Evolutionary conservation across 2,329 filamentous ascomycete species (phyloP).

Genomic region (Sarocladium oryzae): DNA sequence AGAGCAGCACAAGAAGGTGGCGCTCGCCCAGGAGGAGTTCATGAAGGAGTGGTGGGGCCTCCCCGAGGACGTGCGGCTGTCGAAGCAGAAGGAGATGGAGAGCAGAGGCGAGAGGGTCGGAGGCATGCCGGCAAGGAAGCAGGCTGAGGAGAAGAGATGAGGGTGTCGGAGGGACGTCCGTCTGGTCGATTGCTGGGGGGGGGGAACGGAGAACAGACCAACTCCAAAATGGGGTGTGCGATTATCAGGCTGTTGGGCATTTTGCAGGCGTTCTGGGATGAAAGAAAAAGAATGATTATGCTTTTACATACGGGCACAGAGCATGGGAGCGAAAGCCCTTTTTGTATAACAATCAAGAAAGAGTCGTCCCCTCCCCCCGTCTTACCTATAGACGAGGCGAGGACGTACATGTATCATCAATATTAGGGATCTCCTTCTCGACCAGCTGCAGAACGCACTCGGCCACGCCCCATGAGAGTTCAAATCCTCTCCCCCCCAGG

Average conservation of each 20-base stretch:
- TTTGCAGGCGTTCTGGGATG: neutral
- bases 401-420: neutral
- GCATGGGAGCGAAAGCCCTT: constrained; percentile 3
- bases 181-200: too few relatives aligned
- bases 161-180: too few relatives aligned
- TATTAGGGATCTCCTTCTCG: neutral
- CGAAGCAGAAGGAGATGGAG: constrained; percentile 43
- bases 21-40: constrained; percentile 57
- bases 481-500: constrained; percentile 48
- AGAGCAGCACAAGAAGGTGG: constrained; percentile 55
- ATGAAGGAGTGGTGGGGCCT: constrained; percentile 63
- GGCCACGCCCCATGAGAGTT: constrained; percentile 51
- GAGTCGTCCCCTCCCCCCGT: neutral
- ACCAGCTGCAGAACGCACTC: constrained; percentile 18
- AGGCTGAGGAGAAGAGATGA: constrained; percentile 25
- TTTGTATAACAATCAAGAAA: constrained; percentile 5
- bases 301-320: neutral
- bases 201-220: too few relatives aligned
- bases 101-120: constrained; percentile 50
- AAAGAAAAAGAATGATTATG: neutral
- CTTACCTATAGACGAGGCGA: neutral
- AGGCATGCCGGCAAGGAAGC: constrained; percentile 42
- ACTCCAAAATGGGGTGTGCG: too few relatives aligned
- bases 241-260: neutral
- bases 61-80: constrained; percentile 48